Conservation (phyloP, 2,329 filamentous ascomycete species). For the Colletotrichum sp. region DNA sequence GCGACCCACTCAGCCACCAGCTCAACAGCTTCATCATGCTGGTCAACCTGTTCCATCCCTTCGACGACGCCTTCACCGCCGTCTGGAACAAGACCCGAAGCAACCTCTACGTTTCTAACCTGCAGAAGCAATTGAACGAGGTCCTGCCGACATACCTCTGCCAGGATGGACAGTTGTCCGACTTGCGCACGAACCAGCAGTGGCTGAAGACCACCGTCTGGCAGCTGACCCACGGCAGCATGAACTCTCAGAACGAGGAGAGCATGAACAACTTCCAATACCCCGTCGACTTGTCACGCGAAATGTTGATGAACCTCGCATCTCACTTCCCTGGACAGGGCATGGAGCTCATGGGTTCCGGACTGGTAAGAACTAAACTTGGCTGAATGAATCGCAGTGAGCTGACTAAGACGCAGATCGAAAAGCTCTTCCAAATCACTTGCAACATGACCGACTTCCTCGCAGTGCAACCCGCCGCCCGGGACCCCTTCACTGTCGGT, state of each 20-base stretch:
- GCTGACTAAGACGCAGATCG: slow-evolving; percentile 55
- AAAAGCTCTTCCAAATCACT: slow-evolving; percentile 80
- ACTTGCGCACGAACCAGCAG: slow-evolving; percentile 64
- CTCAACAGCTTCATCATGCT: slow-evolving; percentile 63
- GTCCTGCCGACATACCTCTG: slow-evolving; percentile 57
- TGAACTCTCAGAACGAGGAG: slow-evolving; percentile 51
- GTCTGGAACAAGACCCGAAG: slow-evolving; percentile 70
- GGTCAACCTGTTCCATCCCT: slow-evolving; percentile 67
- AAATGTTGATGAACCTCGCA: slow-evolving; percentile 69
- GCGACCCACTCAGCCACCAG: slow-evolving; percentile 57
- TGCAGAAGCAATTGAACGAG: slow-evolving; percentile 68
- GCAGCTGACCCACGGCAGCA: slow-evolving; percentile 64
- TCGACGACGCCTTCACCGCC: slow-evolving; percentile 68
- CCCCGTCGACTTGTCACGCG: slow-evolving; percentile 65
- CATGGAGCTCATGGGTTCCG: slow-evolving; percentile 77
- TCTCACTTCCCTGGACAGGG: slow-evolving; percentile 74
- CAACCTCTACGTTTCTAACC: slow-evolving; percentile 60
- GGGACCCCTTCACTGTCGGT: slow-evolving; percentile 66
- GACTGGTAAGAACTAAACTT: slow-evolving; percentile 56
- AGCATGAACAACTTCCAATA: slow-evolving; percentile 64
- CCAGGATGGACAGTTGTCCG: slow-evolving; percentile 57
- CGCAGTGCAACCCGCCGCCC: slow-evolving; percentile 63
- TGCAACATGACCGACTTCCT: slow-evolving; percentile 77
- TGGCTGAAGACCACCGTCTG: slow-evolving; percentile 70
- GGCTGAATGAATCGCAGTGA: neutral